Evolutionary conservation across 306 rosid genomes (phyloP).

Genomic region (Ceratonia siliqua): DNA sequence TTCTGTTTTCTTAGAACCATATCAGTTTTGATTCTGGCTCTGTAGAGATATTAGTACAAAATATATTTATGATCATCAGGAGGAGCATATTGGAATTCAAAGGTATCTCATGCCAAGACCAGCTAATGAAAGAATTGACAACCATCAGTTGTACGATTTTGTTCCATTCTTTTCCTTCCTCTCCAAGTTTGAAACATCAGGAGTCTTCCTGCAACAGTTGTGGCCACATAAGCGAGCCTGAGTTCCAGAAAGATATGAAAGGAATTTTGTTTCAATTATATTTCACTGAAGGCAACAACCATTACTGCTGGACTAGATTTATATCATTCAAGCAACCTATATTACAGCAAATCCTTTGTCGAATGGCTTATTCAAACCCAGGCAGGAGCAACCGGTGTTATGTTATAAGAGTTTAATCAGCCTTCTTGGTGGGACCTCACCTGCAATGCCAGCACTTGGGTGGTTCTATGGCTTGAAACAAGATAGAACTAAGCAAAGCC

Average conservation of each 20-base stretch:
- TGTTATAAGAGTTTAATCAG: slow-evolving; percentile 14
- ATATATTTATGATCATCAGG: slow-evolving; percentile 29
- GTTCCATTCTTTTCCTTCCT: slow-evolving; percentile 11
- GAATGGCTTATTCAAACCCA: slow-evolving; percentile 8
- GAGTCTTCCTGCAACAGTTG: slow-evolving; percentile 11
- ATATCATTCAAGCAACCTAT: slow-evolving; percentile 7
- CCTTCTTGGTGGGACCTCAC: background rate
- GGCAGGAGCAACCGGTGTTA: slow-evolving; percentile 21
- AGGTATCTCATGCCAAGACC: slow-evolving; percentile 16
- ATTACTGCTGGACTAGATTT: slow-evolving; percentile 24
- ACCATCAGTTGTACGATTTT: slow-evolving; percentile 29
- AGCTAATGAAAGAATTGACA: slow-evolving; percentile 7
- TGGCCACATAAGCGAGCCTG: slow-evolving; percentile 1
- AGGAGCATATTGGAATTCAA: slow-evolving; percentile 21
- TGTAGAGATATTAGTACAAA: slow-evolving; percentile 26
- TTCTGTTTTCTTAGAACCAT: background rate
- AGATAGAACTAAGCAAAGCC: background rate
- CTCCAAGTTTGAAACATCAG: slow-evolving; percentile 1
- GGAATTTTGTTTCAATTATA: background rate
- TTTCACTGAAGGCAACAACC: background rate
- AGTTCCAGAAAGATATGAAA: background rate
- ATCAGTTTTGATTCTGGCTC: slow-evolving; percentile 9
- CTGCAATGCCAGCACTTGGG: background rate
- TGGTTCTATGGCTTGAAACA: background rate
- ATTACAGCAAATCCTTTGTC: background rate